Evolutionary conservation across 2,329 filamentous ascomycete genomes (phyloP).

Genomic region (Leptographium radiaticola): DNA sequence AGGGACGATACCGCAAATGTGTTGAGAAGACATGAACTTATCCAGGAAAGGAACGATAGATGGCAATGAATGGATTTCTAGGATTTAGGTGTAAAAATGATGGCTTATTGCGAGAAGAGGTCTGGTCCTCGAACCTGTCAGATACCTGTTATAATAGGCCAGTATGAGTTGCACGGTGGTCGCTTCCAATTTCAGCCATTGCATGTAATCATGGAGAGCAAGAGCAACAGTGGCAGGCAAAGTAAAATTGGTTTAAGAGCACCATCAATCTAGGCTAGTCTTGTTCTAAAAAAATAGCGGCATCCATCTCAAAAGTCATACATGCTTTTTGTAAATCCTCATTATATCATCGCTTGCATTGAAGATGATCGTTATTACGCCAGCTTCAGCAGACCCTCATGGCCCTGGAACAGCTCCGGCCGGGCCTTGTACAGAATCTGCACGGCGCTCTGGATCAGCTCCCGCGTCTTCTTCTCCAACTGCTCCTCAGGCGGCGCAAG

Average conservation of each 20-base stretch:
- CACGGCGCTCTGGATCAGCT: conserved; percentile 52
- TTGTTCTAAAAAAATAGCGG: background rate
- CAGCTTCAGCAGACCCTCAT: conserved; percentile 18
- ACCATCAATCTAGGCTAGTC: background rate
- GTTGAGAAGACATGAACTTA: background rate
- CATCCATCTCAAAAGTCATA: background rate
- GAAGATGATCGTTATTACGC: conserved; percentile 4
- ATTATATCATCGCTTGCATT: background rate
- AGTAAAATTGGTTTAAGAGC: background rate
- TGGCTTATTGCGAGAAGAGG: no score
- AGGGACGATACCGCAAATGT: conserved; percentile 6
- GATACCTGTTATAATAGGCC: no score
- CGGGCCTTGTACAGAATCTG: conserved; percentile 25
- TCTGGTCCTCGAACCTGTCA: no score
- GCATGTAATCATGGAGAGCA: background rate
- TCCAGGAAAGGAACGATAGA: background rate
- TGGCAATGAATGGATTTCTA: no score
- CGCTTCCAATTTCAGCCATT: no score
- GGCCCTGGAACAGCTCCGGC: conserved; percentile 18
- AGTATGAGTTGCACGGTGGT: no score
- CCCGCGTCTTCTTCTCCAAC: conserved; percentile 57
- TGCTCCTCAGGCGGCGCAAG: conserved; percentile 61
- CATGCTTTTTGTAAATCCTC: background rate
- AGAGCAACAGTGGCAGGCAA: background rate
- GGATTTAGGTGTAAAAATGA: no score